Conservation (phyloP, 345 rosid species). For the Lepidium aucheri region DNA sequence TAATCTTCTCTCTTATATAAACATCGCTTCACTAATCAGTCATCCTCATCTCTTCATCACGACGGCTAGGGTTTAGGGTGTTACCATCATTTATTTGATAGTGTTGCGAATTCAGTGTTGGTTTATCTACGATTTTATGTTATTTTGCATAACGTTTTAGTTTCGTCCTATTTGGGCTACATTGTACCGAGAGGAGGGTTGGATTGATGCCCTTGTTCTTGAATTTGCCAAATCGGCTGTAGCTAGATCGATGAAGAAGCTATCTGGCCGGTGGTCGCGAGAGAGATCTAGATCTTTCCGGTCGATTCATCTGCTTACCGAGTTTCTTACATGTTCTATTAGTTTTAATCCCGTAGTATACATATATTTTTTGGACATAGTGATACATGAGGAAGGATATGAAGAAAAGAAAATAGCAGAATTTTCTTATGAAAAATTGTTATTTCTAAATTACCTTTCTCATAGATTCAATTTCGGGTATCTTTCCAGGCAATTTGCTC, state of each 20-base stretch:
- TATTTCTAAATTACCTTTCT: neutral
- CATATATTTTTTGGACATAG: too few species aligned
- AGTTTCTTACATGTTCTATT: constrained; percentile 45
- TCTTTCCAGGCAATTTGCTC: constrained; percentile 22
- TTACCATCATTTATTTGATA: neutral
- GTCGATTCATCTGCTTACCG: constrained; percentile 84
- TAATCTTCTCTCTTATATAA: constrained; percentile 5
- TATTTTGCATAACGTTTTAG: neutral
- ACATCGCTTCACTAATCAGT: neutral
- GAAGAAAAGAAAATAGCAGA: neutral
- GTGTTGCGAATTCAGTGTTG: neutral
- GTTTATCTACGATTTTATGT: neutral
- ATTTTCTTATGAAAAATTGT: neutral
- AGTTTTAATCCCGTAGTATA: too few species aligned
- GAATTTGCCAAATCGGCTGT: constrained; percentile 63
- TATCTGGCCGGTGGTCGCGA: constrained; percentile 73
- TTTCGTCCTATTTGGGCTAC: constrained; percentile 21
- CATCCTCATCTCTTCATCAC: neutral
- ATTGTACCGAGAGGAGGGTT: constrained; percentile 64
- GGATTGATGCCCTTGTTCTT: constrained; percentile 35
- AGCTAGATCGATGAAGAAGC: constrained; percentile 54
- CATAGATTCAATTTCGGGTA: neutral
- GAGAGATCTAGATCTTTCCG: constrained; percentile 23
- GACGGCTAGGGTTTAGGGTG: neutral
- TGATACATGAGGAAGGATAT: constrained; percentile 23